Conservation (phyloP, 371 early-diverging fungal species). For the Mortierella sp. region DNA sequence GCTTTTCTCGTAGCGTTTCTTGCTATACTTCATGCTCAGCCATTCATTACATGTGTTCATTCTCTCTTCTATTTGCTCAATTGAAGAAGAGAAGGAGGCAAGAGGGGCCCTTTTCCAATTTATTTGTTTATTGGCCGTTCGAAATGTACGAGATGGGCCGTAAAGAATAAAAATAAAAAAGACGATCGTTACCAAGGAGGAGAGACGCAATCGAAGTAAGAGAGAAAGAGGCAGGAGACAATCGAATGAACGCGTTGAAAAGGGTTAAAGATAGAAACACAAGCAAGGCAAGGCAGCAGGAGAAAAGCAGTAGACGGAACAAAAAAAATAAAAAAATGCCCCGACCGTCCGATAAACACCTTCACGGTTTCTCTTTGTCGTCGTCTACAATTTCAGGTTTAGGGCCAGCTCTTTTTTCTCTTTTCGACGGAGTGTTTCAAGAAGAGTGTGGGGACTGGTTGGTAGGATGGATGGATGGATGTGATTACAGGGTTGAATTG, state of each 20-base stretch:
- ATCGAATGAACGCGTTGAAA: conserved; percentile 10
- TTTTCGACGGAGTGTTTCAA: background rate
- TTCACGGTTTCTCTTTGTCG: conserved; percentile 1
- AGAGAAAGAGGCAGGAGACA: background rate
- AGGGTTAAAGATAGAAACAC: conserved; percentile 12
- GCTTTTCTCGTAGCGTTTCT: background rate
- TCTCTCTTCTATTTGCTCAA: background rate
- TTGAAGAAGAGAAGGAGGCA: no score
- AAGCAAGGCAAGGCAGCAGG: background rate
- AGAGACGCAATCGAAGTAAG: background rate
- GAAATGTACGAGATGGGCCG: background rate
- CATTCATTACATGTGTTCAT: background rate
- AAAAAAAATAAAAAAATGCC: background rate
- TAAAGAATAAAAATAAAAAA: background rate
- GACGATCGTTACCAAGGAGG: background rate
- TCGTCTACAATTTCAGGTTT: background rate
- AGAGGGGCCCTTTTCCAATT: background rate
- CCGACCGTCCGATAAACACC: conserved; percentile 15
- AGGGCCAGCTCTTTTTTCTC: background rate
- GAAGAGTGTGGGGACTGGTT: background rate
- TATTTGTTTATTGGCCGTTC: background rate
- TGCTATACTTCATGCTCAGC: conserved; percentile 8
- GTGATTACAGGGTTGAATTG: no score
- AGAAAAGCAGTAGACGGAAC: background rate
- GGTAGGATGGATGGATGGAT: no score